Evolutionary conservation across 345 rosid species (phyloP).

Genomic region (Barbarea vulgaris): DNA sequence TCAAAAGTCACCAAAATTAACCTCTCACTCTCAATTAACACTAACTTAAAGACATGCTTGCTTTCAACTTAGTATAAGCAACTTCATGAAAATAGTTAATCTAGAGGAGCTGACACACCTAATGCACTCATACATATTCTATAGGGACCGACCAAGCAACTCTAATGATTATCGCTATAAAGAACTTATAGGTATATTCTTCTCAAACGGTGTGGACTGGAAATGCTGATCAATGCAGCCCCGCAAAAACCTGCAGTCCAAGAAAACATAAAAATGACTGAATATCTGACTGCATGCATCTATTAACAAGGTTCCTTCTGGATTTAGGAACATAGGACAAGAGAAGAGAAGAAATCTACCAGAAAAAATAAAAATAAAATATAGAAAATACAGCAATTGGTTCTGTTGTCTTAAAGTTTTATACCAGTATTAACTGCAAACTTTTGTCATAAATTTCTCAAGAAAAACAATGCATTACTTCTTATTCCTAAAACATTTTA

Average conservation of each 20-base stretch:
- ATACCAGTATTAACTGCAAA: not conserved
- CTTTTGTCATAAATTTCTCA: not conserved
- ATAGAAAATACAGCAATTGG: not conserved
- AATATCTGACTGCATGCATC: not conserved
- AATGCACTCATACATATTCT: not conserved
- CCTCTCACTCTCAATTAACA: not conserved
- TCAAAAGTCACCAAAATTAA: constrained; percentile 11
- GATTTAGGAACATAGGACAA: no score
- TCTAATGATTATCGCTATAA: no score
- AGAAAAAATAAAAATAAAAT: not conserved
- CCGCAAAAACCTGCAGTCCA: constrained; percentile 75
- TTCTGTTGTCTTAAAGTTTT: no score
- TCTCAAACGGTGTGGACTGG: constrained; percentile 68
- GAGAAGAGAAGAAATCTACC: not conserved
- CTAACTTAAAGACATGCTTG: not conserved
- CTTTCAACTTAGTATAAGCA: constrained; percentile 6
- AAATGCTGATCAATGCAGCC: constrained; percentile 92
- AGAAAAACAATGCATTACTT: not conserved
- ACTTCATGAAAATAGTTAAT: not conserved
- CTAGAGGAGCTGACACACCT: not conserved
- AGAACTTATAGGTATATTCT: constrained; percentile 83
- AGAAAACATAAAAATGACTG: not conserved
- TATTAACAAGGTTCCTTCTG: not conserved
- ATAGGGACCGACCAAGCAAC: not conserved
- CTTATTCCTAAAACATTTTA: not conserved